Percentiles rank a stretch among this genome's conserved stretches.
Evolutionary conservation across 306 rosid species (phyloP).

Genomic region (Acacia confusa): DNA sequence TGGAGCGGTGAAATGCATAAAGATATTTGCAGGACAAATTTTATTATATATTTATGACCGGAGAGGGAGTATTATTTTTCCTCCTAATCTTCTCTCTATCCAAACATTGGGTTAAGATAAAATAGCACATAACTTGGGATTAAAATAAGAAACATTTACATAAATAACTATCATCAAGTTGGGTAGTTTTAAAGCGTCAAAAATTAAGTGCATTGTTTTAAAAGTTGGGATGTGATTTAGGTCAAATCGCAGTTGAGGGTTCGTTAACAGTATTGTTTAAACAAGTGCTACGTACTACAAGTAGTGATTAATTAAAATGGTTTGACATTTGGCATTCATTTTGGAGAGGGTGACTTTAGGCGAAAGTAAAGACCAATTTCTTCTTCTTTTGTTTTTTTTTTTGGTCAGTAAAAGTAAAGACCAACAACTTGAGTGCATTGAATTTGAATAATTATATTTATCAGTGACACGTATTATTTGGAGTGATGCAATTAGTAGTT

Average conservation of each 20-base stretch:
- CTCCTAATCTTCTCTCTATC: too few relatives aligned
- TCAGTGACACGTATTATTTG: slow-evolving; percentile 34
- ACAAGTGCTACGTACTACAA: neutral
- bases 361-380: neutral
- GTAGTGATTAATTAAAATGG: slow-evolving; percentile 18
- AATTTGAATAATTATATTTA: neutral
- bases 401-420: neutral
- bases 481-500: slow-evolving; percentile 3
- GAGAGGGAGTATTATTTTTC: too few relatives aligned
- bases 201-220: neutral
- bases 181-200: neutral
- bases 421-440: neutral
- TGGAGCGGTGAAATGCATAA: too few relatives aligned
- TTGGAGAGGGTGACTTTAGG: slow-evolving; percentile 15
- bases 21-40: too few relatives aligned
- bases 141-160: neutral
- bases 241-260: slow-evolving; percentile 6
- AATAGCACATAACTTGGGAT: neutral
- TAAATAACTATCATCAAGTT: neutral
- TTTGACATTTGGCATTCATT: slow-evolving; percentile 24
- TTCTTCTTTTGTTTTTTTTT: too few relatives aligned
- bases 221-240: neutral
- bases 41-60: too few relatives aligned
- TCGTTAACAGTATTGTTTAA: slow-evolving; percentile 31
- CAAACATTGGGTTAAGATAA: too few relatives aligned